Conservation (phyloP, 345 rosid genomes). For the Hibiscus trionum region DNA sequence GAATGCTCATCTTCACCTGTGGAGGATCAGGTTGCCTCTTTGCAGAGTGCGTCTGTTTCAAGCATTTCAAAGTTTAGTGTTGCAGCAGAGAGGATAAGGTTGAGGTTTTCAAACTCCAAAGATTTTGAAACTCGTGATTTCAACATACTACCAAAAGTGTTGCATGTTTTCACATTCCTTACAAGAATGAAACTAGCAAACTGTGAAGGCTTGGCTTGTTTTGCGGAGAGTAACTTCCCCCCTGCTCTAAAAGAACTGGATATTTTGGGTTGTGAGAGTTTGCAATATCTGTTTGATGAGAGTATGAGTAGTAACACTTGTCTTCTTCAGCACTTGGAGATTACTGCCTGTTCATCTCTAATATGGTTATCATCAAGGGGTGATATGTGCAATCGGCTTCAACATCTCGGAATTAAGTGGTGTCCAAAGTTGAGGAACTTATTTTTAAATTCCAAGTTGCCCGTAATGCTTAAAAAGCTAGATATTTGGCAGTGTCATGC, state of each 20-base stretch:
- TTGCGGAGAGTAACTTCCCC: background rate
- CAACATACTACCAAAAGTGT: background rate
- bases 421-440: background rate
- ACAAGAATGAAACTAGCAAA: background rate
- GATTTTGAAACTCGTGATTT: background rate
- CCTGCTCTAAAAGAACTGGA: background rate
- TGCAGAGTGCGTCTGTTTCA: background rate
- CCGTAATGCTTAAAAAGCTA: background rate
- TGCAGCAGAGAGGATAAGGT: background rate
- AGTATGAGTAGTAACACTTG: background rate
- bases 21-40: background rate
- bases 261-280: background rate
- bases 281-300: background rate
- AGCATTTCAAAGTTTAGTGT: background rate
- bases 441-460: background rate
- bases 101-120: background rate
- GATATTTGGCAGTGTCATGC: accelerated
- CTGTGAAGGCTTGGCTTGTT: background rate
- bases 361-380: background rate
- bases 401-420: accelerated
- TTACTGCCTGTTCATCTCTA: background rate
- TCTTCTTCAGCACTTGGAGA: background rate
- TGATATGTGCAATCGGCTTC: background rate
- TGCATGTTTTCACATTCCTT: background rate
- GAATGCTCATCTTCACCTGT: background rate